Evolutionary conservation across 106 monocot species (phyloP).

Genomic region (Ottelia alismoides): DNA sequence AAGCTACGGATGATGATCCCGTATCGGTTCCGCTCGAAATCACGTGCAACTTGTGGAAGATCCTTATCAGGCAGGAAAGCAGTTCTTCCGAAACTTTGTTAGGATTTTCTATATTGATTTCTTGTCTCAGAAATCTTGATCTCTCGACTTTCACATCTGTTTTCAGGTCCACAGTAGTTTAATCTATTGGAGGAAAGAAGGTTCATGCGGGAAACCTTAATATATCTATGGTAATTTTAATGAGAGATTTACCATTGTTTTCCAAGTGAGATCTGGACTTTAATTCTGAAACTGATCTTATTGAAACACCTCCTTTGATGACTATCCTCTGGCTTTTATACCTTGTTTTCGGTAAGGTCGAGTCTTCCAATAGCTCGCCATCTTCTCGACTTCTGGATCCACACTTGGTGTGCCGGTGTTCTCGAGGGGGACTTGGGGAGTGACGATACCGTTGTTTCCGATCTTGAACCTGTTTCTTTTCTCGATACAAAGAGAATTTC

Average conservation of each 20-base stretch:
- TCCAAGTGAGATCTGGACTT: slow-evolving; percentile 7
- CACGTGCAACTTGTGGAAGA: slow-evolving; percentile 49
- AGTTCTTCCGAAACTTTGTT: slow-evolving; percentile 78
- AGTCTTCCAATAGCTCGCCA: not conserved
- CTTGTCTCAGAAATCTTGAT: slow-evolving; percentile 9
- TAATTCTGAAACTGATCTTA: slow-evolving; percentile 23
- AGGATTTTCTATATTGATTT: slow-evolving; percentile 14
- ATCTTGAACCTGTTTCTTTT: slow-evolving; percentile 22
- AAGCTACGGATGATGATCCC: slow-evolving; percentile 8
- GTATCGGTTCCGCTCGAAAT: slow-evolving; percentile 6
- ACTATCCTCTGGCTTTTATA: slow-evolving; percentile 2
- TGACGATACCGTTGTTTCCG: slow-evolving; percentile 12
- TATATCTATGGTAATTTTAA: not conserved
- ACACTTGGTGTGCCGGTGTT: not conserved
- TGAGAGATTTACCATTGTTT: too few species aligned
- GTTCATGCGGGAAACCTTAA: not conserved
- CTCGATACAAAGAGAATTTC: slow-evolving; percentile 37
- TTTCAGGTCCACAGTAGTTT: not conserved
- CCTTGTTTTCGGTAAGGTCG: not conserved
- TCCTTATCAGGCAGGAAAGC: slow-evolving; percentile 39
- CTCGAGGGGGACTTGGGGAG: slow-evolving; percentile 1
- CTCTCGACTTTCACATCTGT: slow-evolving; percentile 33
- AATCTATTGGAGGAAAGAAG: not conserved
- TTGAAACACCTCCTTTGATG: slow-evolving; percentile 17
- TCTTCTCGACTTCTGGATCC: not conserved